These are phyloP conservation scores for Phyllosticta citrichinensis DNA, from an alignment of 2,329 filamentous ascomycete species.

Conservation along the genomic window DNA sequence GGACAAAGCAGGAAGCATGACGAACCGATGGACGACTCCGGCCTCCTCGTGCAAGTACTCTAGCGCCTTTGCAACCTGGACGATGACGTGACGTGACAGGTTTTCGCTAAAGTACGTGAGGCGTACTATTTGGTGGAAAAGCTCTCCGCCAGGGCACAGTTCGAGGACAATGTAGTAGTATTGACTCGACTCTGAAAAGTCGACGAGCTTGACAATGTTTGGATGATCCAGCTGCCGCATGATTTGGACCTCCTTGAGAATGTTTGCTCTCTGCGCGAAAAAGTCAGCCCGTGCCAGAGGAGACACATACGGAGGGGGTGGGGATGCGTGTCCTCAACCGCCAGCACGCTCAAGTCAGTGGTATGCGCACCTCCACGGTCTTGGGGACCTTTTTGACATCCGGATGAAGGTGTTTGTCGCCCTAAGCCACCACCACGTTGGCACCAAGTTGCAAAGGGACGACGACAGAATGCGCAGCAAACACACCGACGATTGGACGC, in stretches of 20 bases:
- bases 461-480: constrained; percentile 16
- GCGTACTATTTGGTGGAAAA: constrained; percentile 97
- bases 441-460: constrained; percentile 30
- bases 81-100: constrained; percentile 85
- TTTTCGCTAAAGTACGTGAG: constrained; percentile 98
- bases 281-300: constrained; percentile 31
- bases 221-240: constrained; percentile 96
- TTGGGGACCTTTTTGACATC: constrained; percentile 83
- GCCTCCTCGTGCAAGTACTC: constrained; percentile 91
- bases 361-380: constrained; percentile 80
- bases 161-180: constrained; percentile 98
- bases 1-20: constrained; percentile 6
- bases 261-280: constrained; percentile 71
- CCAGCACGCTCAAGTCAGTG: constrained; percentile 20
- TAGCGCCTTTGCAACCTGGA: constrained; percentile 87
- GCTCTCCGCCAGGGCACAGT: constrained; percentile 85
- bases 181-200: constrained; percentile 86
- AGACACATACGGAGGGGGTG: constrained; percentile 10
- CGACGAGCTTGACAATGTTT: constrained; percentile 87
- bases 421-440: constrained; percentile 54
- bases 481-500: constrained; percentile 9
- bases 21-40: constrained; percentile 93
- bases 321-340: constrained; percentile 2
- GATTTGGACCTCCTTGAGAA: constrained; percentile 96
- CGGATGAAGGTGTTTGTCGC: constrained; percentile 86